phyloP scores from a whole-genome alignment of 164 flowering plant species.

The Chloranthus sessilifolius region DNA sequence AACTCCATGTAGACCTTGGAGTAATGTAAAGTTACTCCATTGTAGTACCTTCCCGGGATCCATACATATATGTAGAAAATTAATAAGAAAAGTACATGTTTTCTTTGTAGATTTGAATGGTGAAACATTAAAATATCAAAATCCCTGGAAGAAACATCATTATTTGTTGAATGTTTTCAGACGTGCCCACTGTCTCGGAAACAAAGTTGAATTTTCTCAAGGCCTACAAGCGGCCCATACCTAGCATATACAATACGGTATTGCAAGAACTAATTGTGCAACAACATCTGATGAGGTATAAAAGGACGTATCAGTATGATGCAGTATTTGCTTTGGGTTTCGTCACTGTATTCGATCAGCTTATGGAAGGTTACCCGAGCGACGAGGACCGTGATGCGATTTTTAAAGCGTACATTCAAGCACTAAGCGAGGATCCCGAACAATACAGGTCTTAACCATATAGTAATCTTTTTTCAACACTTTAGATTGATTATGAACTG shows the following conservation, averaged over 20 bases:
- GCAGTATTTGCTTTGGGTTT: conserved; percentile 95
- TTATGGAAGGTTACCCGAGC: conserved; percentile 93
- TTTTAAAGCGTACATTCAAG: conserved; percentile 74
- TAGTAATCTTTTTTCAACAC: not conserved
- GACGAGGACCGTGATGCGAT: conserved; percentile 79
- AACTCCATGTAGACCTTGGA: no score
- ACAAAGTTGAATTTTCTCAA: conserved; percentile 75
- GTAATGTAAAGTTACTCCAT: no score
- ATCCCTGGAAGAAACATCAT: not conserved
- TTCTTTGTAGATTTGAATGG: not conserved
- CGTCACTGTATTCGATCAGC: conserved; percentile 89
- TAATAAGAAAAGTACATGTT: no score
- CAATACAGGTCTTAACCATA: conserved; percentile 61
- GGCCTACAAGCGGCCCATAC: conserved; percentile 84
- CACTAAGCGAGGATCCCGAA: conserved; percentile 83
- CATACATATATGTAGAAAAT: no score
- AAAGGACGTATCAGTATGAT: conserved; percentile 69
- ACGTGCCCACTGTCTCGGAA: conserved; percentile 77
- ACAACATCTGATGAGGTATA: conserved; percentile 87
- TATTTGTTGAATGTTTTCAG: conserved; percentile 26
- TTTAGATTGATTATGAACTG: not conserved
- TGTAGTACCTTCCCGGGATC: no score
- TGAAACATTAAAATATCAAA: not conserved
- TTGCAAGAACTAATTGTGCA: conserved; percentile 89
- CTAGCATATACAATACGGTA: conserved; percentile 85